Evolutionary conservation across 2,329 filamentous ascomycete species (phyloP), one percentile per base, ranked within the genome.

Genomic region (Harringtonia lauricola): DNA sequence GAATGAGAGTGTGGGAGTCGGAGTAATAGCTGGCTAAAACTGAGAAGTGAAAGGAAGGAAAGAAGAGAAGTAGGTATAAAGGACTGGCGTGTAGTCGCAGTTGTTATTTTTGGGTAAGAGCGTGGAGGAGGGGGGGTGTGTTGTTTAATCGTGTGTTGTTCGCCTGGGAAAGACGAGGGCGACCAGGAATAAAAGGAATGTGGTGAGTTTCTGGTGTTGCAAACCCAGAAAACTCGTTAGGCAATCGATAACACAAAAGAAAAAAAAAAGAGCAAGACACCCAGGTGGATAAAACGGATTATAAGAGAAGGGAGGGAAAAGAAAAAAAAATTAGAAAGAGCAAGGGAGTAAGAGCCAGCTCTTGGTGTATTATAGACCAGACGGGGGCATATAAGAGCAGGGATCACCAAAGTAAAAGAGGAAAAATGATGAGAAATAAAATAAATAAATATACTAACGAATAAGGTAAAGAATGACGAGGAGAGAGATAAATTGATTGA

Each of bases 321-420:
- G 39, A 44, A 28, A 5, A 41, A 43, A 41, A 24, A 28, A 10
- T 8, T 6, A 15, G 33, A 18, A 22, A 21, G 40, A 3, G 24
- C 10, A 8, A 26, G n/a, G 22, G 17, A 21, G 15, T 61, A 60
- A 70, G 67, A 74, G 70, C 71, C 71, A 71, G 71, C 70, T 74
- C 70, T 66, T 67, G 67, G 62, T 59, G 57, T 62, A 56, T 58
- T 67, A 67, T 67, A 67, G 61, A 63, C 59, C 59, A 61, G 58
- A 59, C 57, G 52, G 48, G 47, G 53, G 55, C 58, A 30, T 39
- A 26, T 63, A 63, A 64, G 64, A 60, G 57, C 54, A 59, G 60
- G 39, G 45, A 29, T 38, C 34, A 44, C 43, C 33, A 39, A 41
- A 41, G 22, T 18, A 14, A 12, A 14, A 17, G 17, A 29, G 26